Percentiles rank a stretch among this genome's conserved stretches.
Conservation (phyloP, 495 filamentous ascomycete species). For the Xylaria longipes region DNA sequence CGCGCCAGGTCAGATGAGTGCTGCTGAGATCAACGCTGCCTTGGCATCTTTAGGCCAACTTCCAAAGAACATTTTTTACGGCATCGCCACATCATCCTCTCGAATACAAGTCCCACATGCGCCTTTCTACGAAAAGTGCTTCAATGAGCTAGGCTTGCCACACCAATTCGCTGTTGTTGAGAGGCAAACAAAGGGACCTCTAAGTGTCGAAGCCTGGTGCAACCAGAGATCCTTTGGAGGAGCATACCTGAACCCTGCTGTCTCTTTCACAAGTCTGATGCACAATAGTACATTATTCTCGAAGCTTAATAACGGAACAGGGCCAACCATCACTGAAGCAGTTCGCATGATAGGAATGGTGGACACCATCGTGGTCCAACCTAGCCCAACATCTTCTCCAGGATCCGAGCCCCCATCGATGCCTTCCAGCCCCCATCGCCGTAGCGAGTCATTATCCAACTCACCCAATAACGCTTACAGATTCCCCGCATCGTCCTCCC, state of each 20-base stretch:
- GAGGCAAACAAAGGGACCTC: conserved; percentile 65
- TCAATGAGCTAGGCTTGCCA: conserved; percentile 85
- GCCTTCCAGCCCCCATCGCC: conserved; percentile 47
- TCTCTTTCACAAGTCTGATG: conserved; percentile 54
- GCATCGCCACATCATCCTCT: conserved; percentile 69
- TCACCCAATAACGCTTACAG: conserved; percentile 28
- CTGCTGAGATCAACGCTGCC: conserved; percentile 81
- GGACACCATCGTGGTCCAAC: conserved; percentile 75
- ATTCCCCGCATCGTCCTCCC: conserved; percentile 49
- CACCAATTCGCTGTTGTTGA: conserved; percentile 80
- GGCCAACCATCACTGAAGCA: conserved; percentile 72
- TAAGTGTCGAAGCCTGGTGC: conserved; percentile 66
- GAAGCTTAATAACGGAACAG: conserved; percentile 56
- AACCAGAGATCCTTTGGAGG: conserved; percentile 77
- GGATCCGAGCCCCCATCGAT: conserved; percentile 46
- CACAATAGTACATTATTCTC: conserved; percentile 49
- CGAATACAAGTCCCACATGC: conserved; percentile 71
- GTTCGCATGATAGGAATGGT: conserved; percentile 77
- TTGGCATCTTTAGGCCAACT: conserved; percentile 79
- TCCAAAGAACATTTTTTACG: conserved; percentile 79
- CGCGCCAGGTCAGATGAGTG: conserved; percentile 81
- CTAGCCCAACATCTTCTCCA: conserved; percentile 40
- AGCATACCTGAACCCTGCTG: conserved; percentile 75
- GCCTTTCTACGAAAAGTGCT: conserved; percentile 85
- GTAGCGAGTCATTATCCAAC: conserved; percentile 18